These are phyloP conservation scores for Carex pumila DNA, from an alignment of 176 grass and related monocot species.

Conservation along the genomic window DNA sequence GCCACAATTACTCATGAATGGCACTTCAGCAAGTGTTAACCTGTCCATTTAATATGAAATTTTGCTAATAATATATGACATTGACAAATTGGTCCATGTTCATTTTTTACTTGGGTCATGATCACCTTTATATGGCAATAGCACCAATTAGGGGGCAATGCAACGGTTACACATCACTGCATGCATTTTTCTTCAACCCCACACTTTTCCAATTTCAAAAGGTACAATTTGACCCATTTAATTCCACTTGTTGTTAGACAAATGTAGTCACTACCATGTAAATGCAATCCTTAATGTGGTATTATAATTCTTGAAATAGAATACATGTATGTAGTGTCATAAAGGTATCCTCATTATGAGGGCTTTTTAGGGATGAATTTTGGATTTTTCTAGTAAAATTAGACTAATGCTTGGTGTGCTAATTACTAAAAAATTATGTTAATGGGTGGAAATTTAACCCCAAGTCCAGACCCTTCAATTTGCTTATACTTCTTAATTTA, in stretches of 20 bases:
- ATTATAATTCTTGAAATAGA: background rate
- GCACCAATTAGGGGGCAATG: background rate
- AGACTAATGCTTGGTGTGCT: background rate
- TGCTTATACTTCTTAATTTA: too few species aligned
- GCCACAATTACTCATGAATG: background rate
- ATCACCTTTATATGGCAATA: background rate
- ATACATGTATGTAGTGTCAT: background rate
- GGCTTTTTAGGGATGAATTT: background rate
- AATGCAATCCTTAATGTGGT: slow-evolving; percentile 6
- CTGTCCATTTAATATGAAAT: background rate
- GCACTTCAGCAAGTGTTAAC: slow-evolving; percentile 7
- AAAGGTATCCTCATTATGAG: slow-evolving; percentile 1
- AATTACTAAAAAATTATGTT: background rate
- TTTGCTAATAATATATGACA: background rate
- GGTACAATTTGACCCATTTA: slow-evolving; percentile 1
- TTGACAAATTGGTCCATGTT: slow-evolving; percentile 13
- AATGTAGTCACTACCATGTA: background rate
- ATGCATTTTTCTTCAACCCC: background rate
- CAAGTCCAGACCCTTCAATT: too few species aligned
- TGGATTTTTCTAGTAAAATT: background rate
- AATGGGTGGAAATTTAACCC: background rate
- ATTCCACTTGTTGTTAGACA: background rate
- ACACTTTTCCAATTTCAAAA: background rate
- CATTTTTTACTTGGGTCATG: background rate
- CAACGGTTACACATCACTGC: background rate